Base-by-base conservation (phyloP, 768 basidiomycete genomes). In the Suillus decipiens region DNA sequence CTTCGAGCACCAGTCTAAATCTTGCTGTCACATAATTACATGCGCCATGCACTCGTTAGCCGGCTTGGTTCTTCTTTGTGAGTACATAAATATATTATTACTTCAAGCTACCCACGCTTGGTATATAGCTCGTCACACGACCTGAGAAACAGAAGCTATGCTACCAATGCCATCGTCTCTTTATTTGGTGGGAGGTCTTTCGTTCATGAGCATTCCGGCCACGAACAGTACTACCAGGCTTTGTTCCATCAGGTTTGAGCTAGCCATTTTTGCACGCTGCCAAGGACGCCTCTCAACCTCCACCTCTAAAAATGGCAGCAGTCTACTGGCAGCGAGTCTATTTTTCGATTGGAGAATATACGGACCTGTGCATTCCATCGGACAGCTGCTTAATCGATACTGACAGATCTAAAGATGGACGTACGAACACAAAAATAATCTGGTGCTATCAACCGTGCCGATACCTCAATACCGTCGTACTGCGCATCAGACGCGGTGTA, bases 71-170 rank as follows among this genome's bases (percentile, higher is more conserved):
- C 33, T 53, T 53, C 31, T 34, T n/a, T 19, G 51, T 34, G 51
- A 34, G 51, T 53, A 53, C 34, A 53, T 12, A 53, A 53, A 53
- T 53, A 53, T 19, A n/a, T 34, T 53, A n/a, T 53, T 53, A 34
- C 51, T 53, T 53, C 51, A 34, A n/a, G 33, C 51, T 34, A 34
- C 51, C 51, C 51, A 53, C 51, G 51, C 33, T 12, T 34, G 10
- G 31, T 12, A 19, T 11, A 33, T 53, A 12, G 51, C 19, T n/a
- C 11, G 19, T 53, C 33, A 17, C 50, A 51, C 51, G 51, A 53
- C 6, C 28, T 11, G 31, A 19, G 50, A 31, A 17, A 51, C 17
- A 19, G 19, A n/a, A 53, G 11, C 2, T 3, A 34, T 12, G 51
- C 6, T 53, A 33, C 19, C 19, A 34, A 33, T 12, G 19, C 11